Evolutionary conservation across 2,329 filamentous ascomycete genomes (phyloP).

Genomic region (Lomentospora prolificans): DNA sequence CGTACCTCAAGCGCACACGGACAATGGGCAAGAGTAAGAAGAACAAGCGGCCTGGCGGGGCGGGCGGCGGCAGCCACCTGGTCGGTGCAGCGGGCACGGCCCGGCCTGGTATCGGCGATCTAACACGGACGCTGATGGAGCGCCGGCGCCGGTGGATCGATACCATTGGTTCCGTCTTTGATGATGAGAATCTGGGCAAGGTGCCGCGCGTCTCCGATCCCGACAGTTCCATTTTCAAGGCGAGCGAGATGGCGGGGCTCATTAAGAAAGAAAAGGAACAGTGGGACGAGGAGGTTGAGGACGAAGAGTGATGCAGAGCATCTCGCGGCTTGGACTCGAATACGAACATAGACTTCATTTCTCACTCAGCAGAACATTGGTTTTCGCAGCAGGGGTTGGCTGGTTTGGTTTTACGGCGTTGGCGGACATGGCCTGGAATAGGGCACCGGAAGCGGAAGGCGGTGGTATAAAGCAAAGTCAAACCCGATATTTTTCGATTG

Average conservation of each 20-base stretch:
- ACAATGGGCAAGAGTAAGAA: slow-evolving; percentile 93
- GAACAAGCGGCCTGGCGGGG: slow-evolving; percentile 68
- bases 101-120: slow-evolving; percentile 77
- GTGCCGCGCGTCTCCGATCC: slow-evolving; percentile 60
- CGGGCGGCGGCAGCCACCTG: slow-evolving; percentile 59
- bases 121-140: slow-evolving; percentile 88
- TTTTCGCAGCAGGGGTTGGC: background rate
- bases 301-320: slow-evolving; percentile 32
- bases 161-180: slow-evolving; percentile 83
- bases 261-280: slow-evolving; percentile 68
- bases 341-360: background rate
- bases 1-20: slow-evolving; percentile 90
- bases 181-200: slow-evolving; percentile 64
- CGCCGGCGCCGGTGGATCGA: slow-evolving; percentile 81
- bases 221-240: slow-evolving; percentile 61
- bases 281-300: slow-evolving; percentile 74
- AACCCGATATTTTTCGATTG: too few relatives aligned
- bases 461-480: too few relatives aligned
- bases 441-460: too few relatives aligned
- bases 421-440: background rate
- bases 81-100: slow-evolving; percentile 54
- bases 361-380: background rate
- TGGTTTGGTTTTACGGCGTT: background rate
- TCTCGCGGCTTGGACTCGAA: background rate
- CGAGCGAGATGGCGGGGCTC: slow-evolving; percentile 60